Percentiles rank a stretch among this genome's conserved stretches.
Evolutionary conservation across 805 yeast genomes (phyloP).

Genomic region (Lipomyces orientalis): DNA sequence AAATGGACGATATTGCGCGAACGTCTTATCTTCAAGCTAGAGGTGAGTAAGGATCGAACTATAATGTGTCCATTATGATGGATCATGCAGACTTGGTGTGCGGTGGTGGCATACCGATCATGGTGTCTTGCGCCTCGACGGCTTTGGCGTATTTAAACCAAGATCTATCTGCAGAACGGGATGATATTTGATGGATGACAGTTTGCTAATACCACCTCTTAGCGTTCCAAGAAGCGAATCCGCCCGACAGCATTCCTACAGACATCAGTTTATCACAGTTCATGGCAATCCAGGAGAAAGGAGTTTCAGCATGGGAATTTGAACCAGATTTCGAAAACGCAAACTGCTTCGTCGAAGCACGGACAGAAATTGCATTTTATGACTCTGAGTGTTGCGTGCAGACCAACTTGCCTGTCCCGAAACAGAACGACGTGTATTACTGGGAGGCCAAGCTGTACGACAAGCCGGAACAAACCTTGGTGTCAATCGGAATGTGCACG

Average conservation of each 20-base stretch:
- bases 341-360: slow-evolving; percentile 67
- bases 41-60: slow-evolving; percentile 43
- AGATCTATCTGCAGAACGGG: neutral
- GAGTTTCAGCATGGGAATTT: slow-evolving; percentile 90
- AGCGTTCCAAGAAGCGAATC: slow-evolving; percentile 50
- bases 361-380: slow-evolving; percentile 57
- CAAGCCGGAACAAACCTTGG: slow-evolving; percentile 53
- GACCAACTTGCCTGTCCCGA: slow-evolving; percentile 85
- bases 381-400: slow-evolving; percentile 70
- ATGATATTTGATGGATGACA: neutral
- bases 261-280: slow-evolving; percentile 61
- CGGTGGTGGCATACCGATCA: neutral
- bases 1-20: slow-evolving; percentile 59
- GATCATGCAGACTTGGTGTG: neutral
- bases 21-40: slow-evolving; percentile 71
- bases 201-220: neutral
- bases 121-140: neutral
- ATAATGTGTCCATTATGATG: neutral
- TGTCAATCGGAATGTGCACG: slow-evolving; percentile 81
- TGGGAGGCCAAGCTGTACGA: slow-evolving; percentile 87
- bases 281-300: slow-evolving; percentile 79
- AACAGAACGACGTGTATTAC: slow-evolving; percentile 81
- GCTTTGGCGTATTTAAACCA: neutral
- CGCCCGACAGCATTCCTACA: slow-evolving; percentile 52
- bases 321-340: slow-evolving; percentile 55